phyloP scores from a whole-genome alignment of 176 grass and related monocot species.

The Zea luxurians region DNA sequence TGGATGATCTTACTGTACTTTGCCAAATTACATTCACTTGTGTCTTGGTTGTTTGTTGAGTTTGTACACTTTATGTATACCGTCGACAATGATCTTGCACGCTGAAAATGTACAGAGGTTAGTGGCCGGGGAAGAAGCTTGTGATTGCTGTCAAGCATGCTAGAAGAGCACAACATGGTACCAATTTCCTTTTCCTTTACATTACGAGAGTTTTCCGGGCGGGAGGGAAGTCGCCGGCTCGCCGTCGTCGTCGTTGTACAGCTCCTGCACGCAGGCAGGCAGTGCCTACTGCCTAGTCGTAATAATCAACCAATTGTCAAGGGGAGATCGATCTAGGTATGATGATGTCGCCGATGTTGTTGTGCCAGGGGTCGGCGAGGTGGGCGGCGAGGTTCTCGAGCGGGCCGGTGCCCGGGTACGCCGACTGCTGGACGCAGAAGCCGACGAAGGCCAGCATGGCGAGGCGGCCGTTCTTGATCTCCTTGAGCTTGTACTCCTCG shows the following conservation, averaged over 20 bases:
- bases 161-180: too few relatives aligned
- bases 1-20: too few relatives aligned
- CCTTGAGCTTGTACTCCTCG: constrained; percentile 95
- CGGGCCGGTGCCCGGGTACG: constrained; percentile 86
- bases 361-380: constrained; percentile 98
- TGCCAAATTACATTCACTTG: too few relatives aligned
- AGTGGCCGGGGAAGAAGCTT: too few relatives aligned
- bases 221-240: neutral
- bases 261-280: constrained; percentile 6
- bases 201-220: constrained; percentile 22
- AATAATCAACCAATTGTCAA: constrained; percentile 40
- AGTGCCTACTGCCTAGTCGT: neutral
- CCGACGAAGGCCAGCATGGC: constrained; percentile 92
- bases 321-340: constrained; percentile 76
- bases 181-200: constrained; percentile 15
- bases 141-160: too few relatives aligned
- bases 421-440: constrained; percentile 95
- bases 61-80: too few relatives aligned
- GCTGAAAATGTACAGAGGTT: too few relatives aligned
- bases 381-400: constrained; percentile 91
- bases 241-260: constrained; percentile 21
- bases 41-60: too few relatives aligned
- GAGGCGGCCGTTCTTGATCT: constrained; percentile 98
- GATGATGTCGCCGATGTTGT: constrained; percentile 92
- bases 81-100: too few relatives aligned